Evolutionary conservation across 208 protist species (phyloP), one percentile per base, ranked within the genome.

Genomic region (Crithidia bombi): DNA sequence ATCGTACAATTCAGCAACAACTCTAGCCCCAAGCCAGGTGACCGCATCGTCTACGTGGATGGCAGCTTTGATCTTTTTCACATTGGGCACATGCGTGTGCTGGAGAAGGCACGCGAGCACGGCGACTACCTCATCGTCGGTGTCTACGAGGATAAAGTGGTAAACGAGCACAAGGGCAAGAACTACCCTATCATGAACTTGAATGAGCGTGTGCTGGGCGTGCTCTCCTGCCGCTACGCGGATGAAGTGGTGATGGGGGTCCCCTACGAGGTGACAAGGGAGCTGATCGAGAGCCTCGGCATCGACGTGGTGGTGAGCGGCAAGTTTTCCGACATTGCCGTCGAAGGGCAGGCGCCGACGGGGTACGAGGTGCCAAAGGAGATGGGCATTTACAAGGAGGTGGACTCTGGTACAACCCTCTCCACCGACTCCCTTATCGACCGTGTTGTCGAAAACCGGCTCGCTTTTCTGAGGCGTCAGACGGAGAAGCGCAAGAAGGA

Each of bases 241-340:
- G 98, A 99, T 75, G 98, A 99, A 74, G 98, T 99, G 7, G 82
- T 99, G 26, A 97, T 99, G 75, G 98, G 98, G n/a, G 98, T 98
- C 33, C 98, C 98, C 1, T 92, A 91, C 43, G 68, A 81, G 17
- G 80, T 99, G 4, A 95, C 92, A 14, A 87, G 95, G 55, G 95
- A 96, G 44, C 59, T 99, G 7, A 93, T 99, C 35, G 85, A 97
- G 15, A 75, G 50, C n/a, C 82, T 99, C 38, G 81, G 91, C 39
- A 78, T 96, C 25, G 39, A 66, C 41, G 56, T 93, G 21, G 98
- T 99, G 17, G 89, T 97, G 10, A 75, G 92, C 30, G 97, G 97
- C 32, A 87, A 75, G 63, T 80, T 44, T 59, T 77, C 47, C 17
- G 89, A 89, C 51, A 57, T 55, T 11, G 46, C 17, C 3, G 61